Percentiles rank a stretch among this genome's conserved stretches.
Conservation (phyloP, 140 eudicot species). For the Cichorium intybus region DNA sequence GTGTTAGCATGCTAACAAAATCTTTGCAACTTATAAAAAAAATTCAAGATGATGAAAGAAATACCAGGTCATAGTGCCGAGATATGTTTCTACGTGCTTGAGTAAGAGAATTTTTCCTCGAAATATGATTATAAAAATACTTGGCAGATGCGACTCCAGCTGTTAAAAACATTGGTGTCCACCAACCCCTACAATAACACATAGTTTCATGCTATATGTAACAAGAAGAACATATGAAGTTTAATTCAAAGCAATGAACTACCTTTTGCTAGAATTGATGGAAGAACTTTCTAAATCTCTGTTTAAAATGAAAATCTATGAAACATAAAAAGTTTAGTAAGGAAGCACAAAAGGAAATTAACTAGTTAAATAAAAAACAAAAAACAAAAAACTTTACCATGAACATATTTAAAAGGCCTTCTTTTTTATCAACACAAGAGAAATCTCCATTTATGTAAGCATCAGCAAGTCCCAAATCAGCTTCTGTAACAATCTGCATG, state of each 20-base stretch:
- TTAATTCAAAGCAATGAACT: neutral
- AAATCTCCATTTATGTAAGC: conserved; percentile 90
- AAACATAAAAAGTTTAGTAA: conserved; percentile 6
- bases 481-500: conserved; percentile 70
- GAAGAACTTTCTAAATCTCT: conserved; percentile 49
- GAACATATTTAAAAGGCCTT: conserved; percentile 80
- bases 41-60: neutral
- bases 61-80: conserved; percentile 88
- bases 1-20: neutral
- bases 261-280: conserved; percentile 41
- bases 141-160: conserved; percentile 92
- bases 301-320: conserved; percentile 64
- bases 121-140: conserved; percentile 67
- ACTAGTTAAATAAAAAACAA: neutral
- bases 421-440: conserved; percentile 79
- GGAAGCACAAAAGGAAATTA: neutral
- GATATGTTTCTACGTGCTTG: conserved; percentile 97
- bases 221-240: neutral
- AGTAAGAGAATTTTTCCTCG: conserved; percentile 73
- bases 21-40: neutral
- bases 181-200: conserved; percentile 72
- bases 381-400: conserved; percentile 46
- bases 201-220: neutral
- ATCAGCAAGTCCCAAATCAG: conserved; percentile 98
- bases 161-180: conserved; percentile 89